These are phyloP conservation scores for Citrullus amarus DNA, from an alignment of 306 rosid genomes.

Conservation along the genomic window DNA sequence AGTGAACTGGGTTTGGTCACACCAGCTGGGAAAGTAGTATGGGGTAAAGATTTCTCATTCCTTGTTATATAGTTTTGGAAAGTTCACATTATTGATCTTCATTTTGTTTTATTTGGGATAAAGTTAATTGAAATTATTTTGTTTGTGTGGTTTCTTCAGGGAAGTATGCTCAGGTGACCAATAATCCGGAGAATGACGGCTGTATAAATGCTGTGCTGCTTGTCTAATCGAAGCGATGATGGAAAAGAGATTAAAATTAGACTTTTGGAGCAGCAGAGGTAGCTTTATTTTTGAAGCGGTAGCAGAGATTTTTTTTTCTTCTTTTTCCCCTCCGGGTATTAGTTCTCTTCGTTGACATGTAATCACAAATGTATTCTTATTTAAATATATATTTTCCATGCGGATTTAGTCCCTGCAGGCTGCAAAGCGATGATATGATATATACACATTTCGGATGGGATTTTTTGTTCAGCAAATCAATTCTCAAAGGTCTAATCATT, in stretches of 20 bases:
- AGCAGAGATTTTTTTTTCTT: background rate
- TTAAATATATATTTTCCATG: background rate
- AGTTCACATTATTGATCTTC: background rate
- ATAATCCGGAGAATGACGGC: conserved; percentile 89
- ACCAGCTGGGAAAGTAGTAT: conserved; percentile 91
- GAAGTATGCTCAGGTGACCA: conserved; percentile 91
- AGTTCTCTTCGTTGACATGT: background rate
- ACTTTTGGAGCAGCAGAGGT: background rate
- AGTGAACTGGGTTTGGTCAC: conserved; percentile 94
- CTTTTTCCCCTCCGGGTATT: background rate
- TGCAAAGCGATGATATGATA: background rate
- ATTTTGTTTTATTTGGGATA: background rate
- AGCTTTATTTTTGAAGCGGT: background rate
- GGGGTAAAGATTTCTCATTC: conserved; percentile 48
- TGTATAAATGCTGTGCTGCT: conserved; percentile 84
- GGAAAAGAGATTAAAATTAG: background rate
- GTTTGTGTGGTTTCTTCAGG: conserved; percentile 32
- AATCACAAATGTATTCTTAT: background rate
- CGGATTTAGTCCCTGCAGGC: background rate
- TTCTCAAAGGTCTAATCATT: too few species aligned
- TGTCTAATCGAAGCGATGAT: conserved; percentile 28
- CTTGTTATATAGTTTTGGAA: background rate
- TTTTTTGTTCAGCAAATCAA: too few species aligned
- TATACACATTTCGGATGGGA: too few species aligned
- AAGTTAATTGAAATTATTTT: conserved; percentile 1